Base-by-base conservation (phyloP, 148 eudicot species). In the Simmondsia chinensis region DNA sequence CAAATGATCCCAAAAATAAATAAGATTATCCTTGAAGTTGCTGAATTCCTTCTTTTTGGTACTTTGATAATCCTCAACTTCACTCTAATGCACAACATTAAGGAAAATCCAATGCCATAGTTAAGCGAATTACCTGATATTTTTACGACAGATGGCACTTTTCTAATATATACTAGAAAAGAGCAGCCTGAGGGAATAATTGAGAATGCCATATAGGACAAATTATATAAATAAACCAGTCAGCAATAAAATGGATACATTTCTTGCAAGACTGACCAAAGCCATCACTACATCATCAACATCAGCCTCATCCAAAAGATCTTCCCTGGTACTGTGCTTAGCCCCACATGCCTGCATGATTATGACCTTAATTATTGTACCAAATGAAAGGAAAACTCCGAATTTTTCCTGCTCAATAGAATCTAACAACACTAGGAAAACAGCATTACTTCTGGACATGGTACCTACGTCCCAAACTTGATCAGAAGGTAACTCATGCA, bases 221-320 rank as follows among this genome's bases (percentile, higher is more conserved):
- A 21, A 54, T 2, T 33, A 6, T 1, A 54, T 33, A 22, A 5
- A 43, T 33, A 54, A 15, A 22, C 11, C n/a, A 15, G 32, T 28
- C 18, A 46, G 32, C 21, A 48, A 23, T 6, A 24, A 12, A 15
- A 39, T 59, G 73, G 68, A 74, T 89, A 85, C 97, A 61, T 64
- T 76, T 48, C 65, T 63, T 23, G 97, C 97, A 49, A 84, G 70
- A 65, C 68, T 68, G 39, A 89, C 97, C 63, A 89, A 79, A 65
- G 70, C 74, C 61, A 85, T 76, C 44, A 89, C 97, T 26, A 89
- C 94, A 56, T 74, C 88, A 60, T 89, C 97, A 46, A 85, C 97
- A 63, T 71, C 85, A 36, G 69, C 76, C 69, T 89, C 88, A 35
- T 89, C 95, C 27, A 85, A 46, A 12, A 64, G 56, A 57, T 89